phyloP scores from a whole-genome alignment of 805 yeast species.

The Spathaspora arborariae region DNA sequence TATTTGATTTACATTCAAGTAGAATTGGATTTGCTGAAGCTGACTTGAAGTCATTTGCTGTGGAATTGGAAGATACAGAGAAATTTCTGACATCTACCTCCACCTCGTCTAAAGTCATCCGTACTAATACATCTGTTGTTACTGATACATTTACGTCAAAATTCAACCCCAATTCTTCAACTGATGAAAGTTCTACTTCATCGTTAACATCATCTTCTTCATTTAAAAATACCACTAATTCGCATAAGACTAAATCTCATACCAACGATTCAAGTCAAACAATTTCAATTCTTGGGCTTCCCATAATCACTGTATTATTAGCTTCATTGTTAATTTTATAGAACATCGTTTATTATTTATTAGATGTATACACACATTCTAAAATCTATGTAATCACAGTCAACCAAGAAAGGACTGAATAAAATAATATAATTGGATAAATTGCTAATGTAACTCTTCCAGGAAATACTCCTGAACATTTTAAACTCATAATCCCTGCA shows the following conservation, averaged over 20 bases:
- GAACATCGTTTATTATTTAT: background rate
- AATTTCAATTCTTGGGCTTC: background rate
- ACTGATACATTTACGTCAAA: background rate
- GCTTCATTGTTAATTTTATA: background rate
- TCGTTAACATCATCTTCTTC: background rate
- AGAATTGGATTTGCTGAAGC: slow-evolving; percentile 46
- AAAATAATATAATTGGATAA: slow-evolving; percentile 63
- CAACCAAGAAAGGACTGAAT: slow-evolving; percentile 61
- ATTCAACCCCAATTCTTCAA: background rate
- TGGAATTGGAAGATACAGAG: background rate
- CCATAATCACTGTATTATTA: background rate
- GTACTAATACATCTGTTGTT: background rate
- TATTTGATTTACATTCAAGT: slow-evolving; percentile 50
- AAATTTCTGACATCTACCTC: background rate
- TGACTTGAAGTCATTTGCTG: background rate
- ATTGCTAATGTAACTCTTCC: slow-evolving; percentile 59
- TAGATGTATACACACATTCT: background rate
- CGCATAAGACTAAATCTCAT: background rate
- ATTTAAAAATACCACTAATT: background rate
- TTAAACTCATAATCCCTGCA: slow-evolving; percentile 58
- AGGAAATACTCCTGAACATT: slow-evolving; percentile 62
- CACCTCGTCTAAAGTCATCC: background rate
- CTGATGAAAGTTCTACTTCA: background rate
- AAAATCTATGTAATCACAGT: slow-evolving; percentile 49
- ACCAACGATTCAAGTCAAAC: background rate